Evolutionary conservation across 2,329 filamentous ascomycete species (phyloP), one percentile per base, ranked within the genome.

Genomic region (Trichoderma atroviride): DNA sequence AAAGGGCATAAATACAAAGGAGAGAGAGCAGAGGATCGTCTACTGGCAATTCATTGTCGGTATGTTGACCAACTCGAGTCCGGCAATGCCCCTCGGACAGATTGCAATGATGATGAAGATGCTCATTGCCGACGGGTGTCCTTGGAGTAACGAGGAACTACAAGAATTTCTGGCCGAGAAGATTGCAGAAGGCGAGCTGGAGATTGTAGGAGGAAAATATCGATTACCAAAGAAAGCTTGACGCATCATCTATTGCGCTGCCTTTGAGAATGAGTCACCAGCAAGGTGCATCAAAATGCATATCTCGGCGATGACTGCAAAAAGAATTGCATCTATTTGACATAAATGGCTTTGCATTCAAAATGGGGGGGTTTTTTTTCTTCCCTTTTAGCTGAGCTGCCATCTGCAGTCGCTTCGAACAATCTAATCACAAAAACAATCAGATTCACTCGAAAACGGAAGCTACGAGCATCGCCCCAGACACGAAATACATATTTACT

Each of bases 31-130:
- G 70, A 83, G 85, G 40, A 80, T 81, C 55, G 86, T 97, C 50
- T 97, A 97, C 80, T 93, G 92, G 88, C 91, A 94, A 75, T 98
- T 97, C 78, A 94, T 99, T 70, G 84, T 94, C 69, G 93, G 93
- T 63, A 98, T 99, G 96, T 83, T 99, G 80, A 97, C 93, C 71
- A 97, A 97, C 79, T 91, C 93, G 74, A 91, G 91, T 22, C 88
- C 86, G 22, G 81, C 91, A 33, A 96, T 97, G 92, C 90, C 92
- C 62, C 82, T 94, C 70, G 85, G 85, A 68, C 88, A 94, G 77
- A 96, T 99, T 73, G 86, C 89, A 10, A 97, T 94, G 91, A 97
- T 98, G 93, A 86, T 99, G 85, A 93, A 93, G 81, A 95, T 98
- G 86, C 87, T 95, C 70, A 89, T 97, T 64, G 88, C 92, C 0